A percentile compares a stretch with the other conserved stretches of the same genome.
Evolutionary conservation across 2,329 filamentous ascomycete genomes (phyloP).

Genomic region (Claviceps sp.): DNA sequence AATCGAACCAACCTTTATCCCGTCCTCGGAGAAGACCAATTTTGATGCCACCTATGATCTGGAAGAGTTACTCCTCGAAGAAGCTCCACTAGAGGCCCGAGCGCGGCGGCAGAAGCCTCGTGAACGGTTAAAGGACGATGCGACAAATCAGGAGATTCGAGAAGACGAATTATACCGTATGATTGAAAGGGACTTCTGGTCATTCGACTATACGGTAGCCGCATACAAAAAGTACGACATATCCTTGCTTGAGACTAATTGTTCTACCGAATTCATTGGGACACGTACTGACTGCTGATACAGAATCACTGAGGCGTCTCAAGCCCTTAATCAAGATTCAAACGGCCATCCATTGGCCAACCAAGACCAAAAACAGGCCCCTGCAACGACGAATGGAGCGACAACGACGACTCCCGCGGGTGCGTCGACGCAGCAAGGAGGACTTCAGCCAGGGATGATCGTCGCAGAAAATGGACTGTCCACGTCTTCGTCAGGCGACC

Average conservation of each 20-base stretch:
- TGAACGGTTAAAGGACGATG: slow-evolving; percentile 83
- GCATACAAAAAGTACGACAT: slow-evolving; percentile 57
- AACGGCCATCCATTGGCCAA: slow-evolving; percentile 1
- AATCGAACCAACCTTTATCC: slow-evolving; percentile 80
- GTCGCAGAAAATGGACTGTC: background rate
- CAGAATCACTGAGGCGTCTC: slow-evolving; percentile 24
- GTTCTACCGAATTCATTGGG: background rate
- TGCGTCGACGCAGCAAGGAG: background rate
- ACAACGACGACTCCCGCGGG: slow-evolving; percentile 25
- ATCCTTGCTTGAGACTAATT: too few species aligned
- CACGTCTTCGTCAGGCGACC: slow-evolving; percentile 14
- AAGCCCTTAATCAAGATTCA: slow-evolving; percentile 9
- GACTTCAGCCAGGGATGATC: slow-evolving; percentile 6
- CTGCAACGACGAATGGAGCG: slow-evolving; percentile 34
- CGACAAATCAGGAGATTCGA: slow-evolving; percentile 85
- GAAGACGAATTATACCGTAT: slow-evolving; percentile 88
- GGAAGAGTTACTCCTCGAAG: slow-evolving; percentile 84
- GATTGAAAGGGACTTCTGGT: slow-evolving; percentile 87
- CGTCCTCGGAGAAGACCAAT: slow-evolving; percentile 95
- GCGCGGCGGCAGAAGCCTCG: slow-evolving; percentile 88
- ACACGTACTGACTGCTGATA: slow-evolving; percentile 9
- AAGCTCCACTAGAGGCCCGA: slow-evolving; percentile 85
- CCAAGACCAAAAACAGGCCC: slow-evolving; percentile 25
- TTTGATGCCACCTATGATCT: slow-evolving; percentile 97
- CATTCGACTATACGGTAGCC: slow-evolving; percentile 85